phyloP scores from a whole-genome alignment of 2,329 filamentous ascomycete species.

The Cytospora paraplurivora region DNA sequence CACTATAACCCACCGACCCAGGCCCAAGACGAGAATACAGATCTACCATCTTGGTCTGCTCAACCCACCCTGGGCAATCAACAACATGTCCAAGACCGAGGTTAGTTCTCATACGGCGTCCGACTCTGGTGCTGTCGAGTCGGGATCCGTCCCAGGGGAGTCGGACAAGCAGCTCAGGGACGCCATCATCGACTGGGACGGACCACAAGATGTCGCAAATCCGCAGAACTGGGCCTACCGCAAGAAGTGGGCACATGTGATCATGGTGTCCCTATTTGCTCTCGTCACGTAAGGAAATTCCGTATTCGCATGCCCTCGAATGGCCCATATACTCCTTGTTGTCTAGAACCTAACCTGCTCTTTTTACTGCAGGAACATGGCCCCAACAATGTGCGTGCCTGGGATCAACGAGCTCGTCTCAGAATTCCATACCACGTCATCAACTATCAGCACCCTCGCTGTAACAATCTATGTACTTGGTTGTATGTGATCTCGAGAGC shows the following conservation, averaged over 20 bases:
- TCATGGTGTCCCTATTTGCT: constrained; percentile 30
- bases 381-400: constrained; percentile 7
- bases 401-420: constrained; percentile 40
- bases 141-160: background rate
- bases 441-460: constrained; percentile 51
- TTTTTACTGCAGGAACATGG: background rate
- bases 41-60: background rate
- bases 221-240: constrained; percentile 60
- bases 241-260: constrained; percentile 24
- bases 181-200: constrained; percentile 57
- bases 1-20: too few relatives aligned
- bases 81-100: background rate
- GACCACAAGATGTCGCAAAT: constrained; percentile 56
- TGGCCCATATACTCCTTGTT: background rate
- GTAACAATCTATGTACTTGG: constrained; percentile 61
- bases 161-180: background rate
- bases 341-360: background rate
- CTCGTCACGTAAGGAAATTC: constrained; percentile 13
- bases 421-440: constrained; percentile 50
- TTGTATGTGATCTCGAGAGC: too few relatives aligned
- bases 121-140: background rate
- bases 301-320: background rate
- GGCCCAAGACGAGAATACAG: background rate
- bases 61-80: background rate
- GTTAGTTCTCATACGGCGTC: background rate